A percentile compares a stretch with the other conserved stretches of the same genome.
phyloP scores from a whole-genome alignment of 495 filamentous ascomycete species.

The Sporormia fimetaria region DNA sequence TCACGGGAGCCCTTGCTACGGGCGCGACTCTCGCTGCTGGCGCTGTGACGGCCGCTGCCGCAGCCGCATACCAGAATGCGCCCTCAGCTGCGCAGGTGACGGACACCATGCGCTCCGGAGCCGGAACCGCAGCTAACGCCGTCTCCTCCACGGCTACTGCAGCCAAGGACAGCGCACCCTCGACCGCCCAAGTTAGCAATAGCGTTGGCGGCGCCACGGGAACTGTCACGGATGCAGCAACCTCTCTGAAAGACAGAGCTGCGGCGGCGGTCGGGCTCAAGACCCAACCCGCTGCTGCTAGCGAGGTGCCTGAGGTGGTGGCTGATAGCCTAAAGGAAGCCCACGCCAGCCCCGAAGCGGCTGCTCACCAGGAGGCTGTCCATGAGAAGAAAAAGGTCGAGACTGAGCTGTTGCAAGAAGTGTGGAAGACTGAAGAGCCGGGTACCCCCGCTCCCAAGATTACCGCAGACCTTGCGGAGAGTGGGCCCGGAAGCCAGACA shows the following conservation, averaged over 20 bases:
- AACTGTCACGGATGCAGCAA: background rate
- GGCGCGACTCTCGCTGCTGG: background rate
- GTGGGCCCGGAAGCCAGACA: constrained; percentile 35
- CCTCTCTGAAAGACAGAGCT: constrained; percentile 7
- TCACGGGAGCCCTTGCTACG: constrained; percentile 2
- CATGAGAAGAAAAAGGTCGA: constrained; percentile 70
- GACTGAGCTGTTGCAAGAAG: constrained; percentile 23
- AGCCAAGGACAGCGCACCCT: constrained; percentile 29
- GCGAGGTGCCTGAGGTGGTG: constrained; percentile 51
- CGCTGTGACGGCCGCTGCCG: constrained; percentile 5
- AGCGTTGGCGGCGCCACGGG: background rate
- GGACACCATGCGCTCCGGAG: background rate
- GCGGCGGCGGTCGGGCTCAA: constrained; percentile 15
- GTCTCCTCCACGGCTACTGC: constrained; percentile 18
- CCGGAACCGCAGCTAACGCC: background rate
- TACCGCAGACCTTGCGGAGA: constrained; percentile 22
- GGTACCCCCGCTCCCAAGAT: constrained; percentile 5
- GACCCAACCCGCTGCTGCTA: constrained; percentile 14
- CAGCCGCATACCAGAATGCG: constrained; percentile 6
- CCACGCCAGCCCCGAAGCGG: constrained; percentile 47
- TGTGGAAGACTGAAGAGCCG: constrained; percentile 12
- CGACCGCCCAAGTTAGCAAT: background rate
- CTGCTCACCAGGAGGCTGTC: constrained; percentile 47
- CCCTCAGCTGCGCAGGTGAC: background rate
- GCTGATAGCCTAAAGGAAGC: constrained; percentile 56